phyloP scores from a whole-genome alignment of 208 protist genomes.

The Wallacemonas rigidus region DNA sequence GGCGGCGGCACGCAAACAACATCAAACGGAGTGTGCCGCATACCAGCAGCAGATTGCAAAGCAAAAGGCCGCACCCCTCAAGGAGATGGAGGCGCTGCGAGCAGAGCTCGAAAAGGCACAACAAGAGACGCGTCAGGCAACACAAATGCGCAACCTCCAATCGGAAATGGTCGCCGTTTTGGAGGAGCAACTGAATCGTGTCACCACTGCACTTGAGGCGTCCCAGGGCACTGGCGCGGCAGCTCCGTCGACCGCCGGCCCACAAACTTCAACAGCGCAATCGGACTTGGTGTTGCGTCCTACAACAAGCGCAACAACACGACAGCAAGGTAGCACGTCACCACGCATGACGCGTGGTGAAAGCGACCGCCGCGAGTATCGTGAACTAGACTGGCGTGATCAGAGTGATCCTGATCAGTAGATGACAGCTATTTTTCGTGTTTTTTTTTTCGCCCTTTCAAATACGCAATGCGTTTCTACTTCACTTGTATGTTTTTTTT shows the following conservation, averaged over 20 bases:
- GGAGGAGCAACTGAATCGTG: slow-evolving; percentile 47
- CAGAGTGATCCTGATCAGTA: neutral
- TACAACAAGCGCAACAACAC: neutral
- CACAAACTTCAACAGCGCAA: neutral
- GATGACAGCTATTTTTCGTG: neutral
- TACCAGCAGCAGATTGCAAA: slow-evolving; percentile 17
- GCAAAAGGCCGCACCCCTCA: slow-evolving; percentile 17
- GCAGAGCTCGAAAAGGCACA: slow-evolving; percentile 12
- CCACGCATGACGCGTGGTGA: slow-evolving; percentile 9
- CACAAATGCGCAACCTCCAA: slow-evolving; percentile 32
- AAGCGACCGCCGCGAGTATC: slow-evolving; percentile 17
- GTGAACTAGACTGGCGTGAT: slow-evolving; percentile 25
- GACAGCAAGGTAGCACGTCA: neutral
- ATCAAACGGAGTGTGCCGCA: slow-evolving; percentile 5
- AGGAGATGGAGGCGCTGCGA: slow-evolving; percentile 25
- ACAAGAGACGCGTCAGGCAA: slow-evolving; percentile 16
- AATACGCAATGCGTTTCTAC: neutral
- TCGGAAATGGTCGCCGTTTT: slow-evolving; percentile 42
- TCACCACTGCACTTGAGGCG: slow-evolving; percentile 22
- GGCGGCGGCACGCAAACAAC: neutral
- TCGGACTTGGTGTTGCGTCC: slow-evolving; percentile 3
- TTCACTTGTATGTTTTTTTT: slow-evolving; percentile 16
- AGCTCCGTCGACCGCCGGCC: no score
- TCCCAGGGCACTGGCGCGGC: slow-evolving; percentile 15
- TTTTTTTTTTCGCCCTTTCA: neutral